Evolutionary conservation across 192 early-diverging fungal species (phyloP), one percentile per base, ranked within the genome.

Genomic region (Linnemannia hyalina): DNA sequence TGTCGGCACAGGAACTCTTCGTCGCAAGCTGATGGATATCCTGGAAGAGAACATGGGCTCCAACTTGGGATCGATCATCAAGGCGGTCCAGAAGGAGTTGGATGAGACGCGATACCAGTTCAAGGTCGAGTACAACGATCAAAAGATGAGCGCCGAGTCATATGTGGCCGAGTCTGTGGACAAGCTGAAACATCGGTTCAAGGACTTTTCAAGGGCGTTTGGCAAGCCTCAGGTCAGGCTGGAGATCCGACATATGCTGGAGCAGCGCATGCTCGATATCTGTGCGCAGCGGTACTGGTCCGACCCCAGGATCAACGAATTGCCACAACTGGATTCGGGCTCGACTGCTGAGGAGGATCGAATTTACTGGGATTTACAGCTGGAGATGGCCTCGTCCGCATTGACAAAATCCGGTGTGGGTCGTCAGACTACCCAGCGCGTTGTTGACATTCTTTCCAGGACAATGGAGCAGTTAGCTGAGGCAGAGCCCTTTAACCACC

Each of bases 91-190:
- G 78, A 90, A 82, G 79, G 98, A 99, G 82, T 91, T 99, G 55
- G 97, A 99, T 72, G 98, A 99, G 88, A 93, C 98, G 16, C 93
- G 94, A 20, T 99, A 99, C 87, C 97, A 99, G 90, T 98, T 98
- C 91, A 99, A 99, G 89, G 98, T 99, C 16, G 97, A 97, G 69
- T 99, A 99, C 92, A 99, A 99, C 78, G 98, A 99, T 89, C 95
- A 97, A 77, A 91, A 94, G 65, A 96, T 99, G 76, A 96, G 96
- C 29, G 95, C 98, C 54, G 98, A 99, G 89, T 96, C 96, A 23
- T 99, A 99, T 89, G 96, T 96, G 70, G 96, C 97, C 6, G 98
- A 99, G 73, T 94, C 95, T 18, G 96, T 99, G 80, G 98, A 99
- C 82, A 88, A 91, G 38, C 90, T 99, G 26, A 99, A 99, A 89